Conservation (phyloP, 129 eudicot species). For the Centaurea solstitialis region DNA sequence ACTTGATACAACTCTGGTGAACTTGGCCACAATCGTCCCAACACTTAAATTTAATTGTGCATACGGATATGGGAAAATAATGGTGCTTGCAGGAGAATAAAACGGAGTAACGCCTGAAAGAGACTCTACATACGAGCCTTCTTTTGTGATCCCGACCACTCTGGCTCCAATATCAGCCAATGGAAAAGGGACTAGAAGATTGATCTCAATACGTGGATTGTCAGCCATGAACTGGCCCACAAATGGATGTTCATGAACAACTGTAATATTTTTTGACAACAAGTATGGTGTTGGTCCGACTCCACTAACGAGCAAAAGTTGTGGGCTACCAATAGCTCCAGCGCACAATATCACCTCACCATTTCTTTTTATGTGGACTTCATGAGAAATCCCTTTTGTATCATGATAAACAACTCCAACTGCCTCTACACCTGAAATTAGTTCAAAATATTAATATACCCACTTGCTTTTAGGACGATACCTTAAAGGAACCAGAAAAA, state of each 20-base stretch:
- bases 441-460: neutral
- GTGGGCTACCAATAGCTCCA: constrained; percentile 40
- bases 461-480: neutral
- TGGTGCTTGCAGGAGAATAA: neutral
- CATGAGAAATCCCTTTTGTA: neutral
- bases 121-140: constrained; percentile 9
- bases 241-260: constrained; percentile 17
- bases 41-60: constrained; percentile 13
- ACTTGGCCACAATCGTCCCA: neutral
- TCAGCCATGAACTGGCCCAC: constrained; percentile 22
- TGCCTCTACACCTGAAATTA: constrained; percentile 6
- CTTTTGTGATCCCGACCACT: constrained; percentile 24
- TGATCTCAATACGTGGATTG: constrained; percentile 13
- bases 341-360: constrained; percentile 35
- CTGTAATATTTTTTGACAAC: constrained; percentile 1
- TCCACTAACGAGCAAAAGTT: constrained; percentile 27
- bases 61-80: neutral
- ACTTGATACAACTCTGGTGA: neutral
- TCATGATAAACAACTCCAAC: constrained; percentile 32
- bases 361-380: neutral
- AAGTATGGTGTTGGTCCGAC: constrained; percentile 9
- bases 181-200: constrained; percentile 6
- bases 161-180: constrained; percentile 1
- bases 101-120: neutral
- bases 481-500: neutral